phyloP scores from a whole-genome alignment of 1,284 basidiomycete genomes.

The Cystobasidium pallidum region DNA sequence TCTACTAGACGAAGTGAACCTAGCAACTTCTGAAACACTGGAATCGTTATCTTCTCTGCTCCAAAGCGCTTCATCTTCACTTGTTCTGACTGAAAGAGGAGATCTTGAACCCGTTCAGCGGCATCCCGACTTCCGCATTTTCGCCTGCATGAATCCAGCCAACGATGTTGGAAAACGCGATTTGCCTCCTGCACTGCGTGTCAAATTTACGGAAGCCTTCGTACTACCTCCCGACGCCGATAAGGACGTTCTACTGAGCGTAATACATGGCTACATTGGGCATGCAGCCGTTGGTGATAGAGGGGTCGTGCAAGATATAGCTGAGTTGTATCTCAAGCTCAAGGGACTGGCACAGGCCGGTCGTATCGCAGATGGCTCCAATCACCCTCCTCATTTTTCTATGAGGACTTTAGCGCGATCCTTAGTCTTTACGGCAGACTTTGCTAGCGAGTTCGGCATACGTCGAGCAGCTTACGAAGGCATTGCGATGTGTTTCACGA shows the following conservation, averaged over 20 bases:
- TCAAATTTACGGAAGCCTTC: constrained; percentile 93
- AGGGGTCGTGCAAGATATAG: constrained; percentile 84
- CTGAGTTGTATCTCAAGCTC: constrained; percentile 84
- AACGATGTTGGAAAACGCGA: constrained; percentile 99
- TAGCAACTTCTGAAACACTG: constrained; percentile 91
- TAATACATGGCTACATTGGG: constrained; percentile 90
- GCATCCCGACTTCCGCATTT: constrained; percentile 92
- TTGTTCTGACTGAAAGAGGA: constrained; percentile 92
- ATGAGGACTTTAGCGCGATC: constrained; percentile 95
- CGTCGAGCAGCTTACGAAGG: constrained; percentile 93
- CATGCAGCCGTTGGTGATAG: constrained; percentile 81
- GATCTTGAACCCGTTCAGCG: constrained; percentile 86
- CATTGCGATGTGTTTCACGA: constrained; percentile 95
- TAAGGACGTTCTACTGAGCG: constrained; percentile 82
- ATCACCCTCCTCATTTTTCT: constrained; percentile 93
- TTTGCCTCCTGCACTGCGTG: constrained; percentile 84
- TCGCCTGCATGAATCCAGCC: constrained; percentile 99
- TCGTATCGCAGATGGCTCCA: constrained; percentile 91
- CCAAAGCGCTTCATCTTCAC: constrained; percentile 80
- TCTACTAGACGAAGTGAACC: constrained; percentile 93
- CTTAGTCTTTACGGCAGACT: constrained; percentile 85
- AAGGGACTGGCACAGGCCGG: constrained; percentile 77
- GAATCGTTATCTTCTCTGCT: constrained; percentile 89
- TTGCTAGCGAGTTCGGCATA: constrained; percentile 74
- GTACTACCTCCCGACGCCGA: constrained; percentile 92